Evolutionary conservation across 2,329 filamentous ascomycete genomes (phyloP), one percentile per base, ranked within the genome.

Genomic region (Acarospora socialis): DNA sequence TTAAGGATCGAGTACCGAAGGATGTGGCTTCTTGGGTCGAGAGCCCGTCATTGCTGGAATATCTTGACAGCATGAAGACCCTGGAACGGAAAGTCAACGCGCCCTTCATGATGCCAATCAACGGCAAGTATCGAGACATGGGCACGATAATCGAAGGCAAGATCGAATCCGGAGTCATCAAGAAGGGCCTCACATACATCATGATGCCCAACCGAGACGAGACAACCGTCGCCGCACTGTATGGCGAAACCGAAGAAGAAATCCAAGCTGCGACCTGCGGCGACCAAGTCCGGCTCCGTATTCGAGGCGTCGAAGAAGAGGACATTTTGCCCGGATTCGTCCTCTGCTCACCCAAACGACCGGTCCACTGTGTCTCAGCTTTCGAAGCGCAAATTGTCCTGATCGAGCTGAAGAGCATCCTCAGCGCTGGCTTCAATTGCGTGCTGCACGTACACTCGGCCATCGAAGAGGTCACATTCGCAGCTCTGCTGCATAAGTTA

Each of bases 51-150:
- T 71, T 98, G 28, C 75, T 98, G 13, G 87, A 95, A 57, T 94
- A 86, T 57, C 73, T 98, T n/a, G 87, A 94, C 54, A 66, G 72
- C 52, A 94, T 95, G 82, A 75, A 79, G 49, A 75, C 87, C 8
- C 70, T 94, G 22, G 87, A 98, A 56, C 82, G 90, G 47, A 98
- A 95, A 66, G 61, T 94, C 47, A 93, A 93, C 47, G 90, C 90
- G 2, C 87, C 90, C 7, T 95, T 98, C 68, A 95, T 98, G 90
- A 94, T 98, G 86, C 81, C 90, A 6, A 70, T 98, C 43, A 81
- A 81, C 42, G 83, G 82, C 58, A 98, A 98, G 62, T 98, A 95
- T 65, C 74, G 81, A 47, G 92, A 98, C 54, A 78, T 98, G 69
- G 90, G 90, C 48, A 98, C 90, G 40, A 84, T 98, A 71, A 73